phyloP scores from a whole-genome alignment of 352 stramenopile genomes.

The Pythium rishiriense region DNA sequence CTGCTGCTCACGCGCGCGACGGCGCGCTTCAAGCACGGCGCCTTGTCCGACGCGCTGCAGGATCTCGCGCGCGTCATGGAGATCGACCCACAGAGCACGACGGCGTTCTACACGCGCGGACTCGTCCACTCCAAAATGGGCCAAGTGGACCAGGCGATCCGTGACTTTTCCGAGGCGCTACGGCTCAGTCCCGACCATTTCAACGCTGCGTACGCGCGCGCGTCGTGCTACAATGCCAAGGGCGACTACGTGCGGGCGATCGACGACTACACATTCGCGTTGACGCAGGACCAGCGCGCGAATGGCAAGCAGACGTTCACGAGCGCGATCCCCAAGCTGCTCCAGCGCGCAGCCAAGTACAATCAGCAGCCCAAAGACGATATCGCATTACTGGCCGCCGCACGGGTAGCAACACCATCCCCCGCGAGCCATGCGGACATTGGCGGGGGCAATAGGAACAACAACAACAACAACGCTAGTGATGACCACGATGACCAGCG shows the following conservation, averaged over 20 bases:
- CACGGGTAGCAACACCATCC: not conserved
- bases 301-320: constrained; percentile 29
- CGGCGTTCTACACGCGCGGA: constrained; percentile 74
- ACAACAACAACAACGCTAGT: constrained; percentile 29
- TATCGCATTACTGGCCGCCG: not conserved
- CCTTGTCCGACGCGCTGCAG: constrained; percentile 52
- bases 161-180: constrained; percentile 73
- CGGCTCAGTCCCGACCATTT: constrained; percentile 86
- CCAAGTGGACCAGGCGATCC: constrained; percentile 72
- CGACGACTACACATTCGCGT: constrained; percentile 89
- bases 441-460: constrained; percentile 8
- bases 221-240: constrained; percentile 86
- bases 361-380: constrained; percentile 32
- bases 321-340: constrained; percentile 41
- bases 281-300: constrained; percentile 74
- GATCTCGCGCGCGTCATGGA: constrained; percentile 53
- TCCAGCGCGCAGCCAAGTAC: constrained; percentile 28
- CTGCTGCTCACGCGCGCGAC: constrained; percentile 69
- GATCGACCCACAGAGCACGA: constrained; percentile 44
- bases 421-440: not conserved
- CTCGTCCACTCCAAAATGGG: constrained; percentile 70
- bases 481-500: constrained; percentile 13
- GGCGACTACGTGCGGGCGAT: constrained; percentile 85
- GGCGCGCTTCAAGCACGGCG: constrained; percentile 79
- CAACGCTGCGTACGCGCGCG: constrained; percentile 84